Evolutionary conservation across 495 filamentous ascomycete species (phyloP).

Genomic region (Pseudoneurospora amorphoporcata): DNA sequence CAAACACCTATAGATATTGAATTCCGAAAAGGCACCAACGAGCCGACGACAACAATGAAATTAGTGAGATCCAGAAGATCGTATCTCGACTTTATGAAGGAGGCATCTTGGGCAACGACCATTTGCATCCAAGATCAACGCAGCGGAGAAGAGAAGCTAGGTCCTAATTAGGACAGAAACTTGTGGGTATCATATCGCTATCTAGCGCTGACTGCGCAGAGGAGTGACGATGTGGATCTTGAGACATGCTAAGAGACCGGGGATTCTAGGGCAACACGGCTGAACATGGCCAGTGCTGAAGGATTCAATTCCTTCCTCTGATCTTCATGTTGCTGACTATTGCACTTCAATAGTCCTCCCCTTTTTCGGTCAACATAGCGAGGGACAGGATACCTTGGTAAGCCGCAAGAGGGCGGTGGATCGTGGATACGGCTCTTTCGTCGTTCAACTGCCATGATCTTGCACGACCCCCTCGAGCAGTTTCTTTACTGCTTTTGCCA

Average conservation of each 20-base stretch:
- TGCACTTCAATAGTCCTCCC: background rate
- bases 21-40: background rate
- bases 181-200: background rate
- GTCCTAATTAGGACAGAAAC: background rate
- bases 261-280: background rate
- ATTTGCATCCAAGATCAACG: background rate
- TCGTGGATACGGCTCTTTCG: background rate
- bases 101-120: background rate
- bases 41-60: background rate
- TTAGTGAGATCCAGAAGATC: background rate
- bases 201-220: background rate
- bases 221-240: background rate
- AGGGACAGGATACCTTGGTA: background rate
- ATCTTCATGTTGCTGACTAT: background rate
- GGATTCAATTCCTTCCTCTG: background rate
- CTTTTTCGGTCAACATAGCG: background rate
- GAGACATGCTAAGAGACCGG: background rate
- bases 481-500: background rate
- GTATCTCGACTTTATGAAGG: background rate
- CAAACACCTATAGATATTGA: background rate
- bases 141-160: background rate
- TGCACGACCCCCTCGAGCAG: background rate
- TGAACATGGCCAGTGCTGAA: background rate
- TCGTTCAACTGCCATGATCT: background rate
- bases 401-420: background rate